These are phyloP conservation scores for Brassica rapa DNA, from an alignment of 345 rosid species.

Conservation along the genomic window DNA sequence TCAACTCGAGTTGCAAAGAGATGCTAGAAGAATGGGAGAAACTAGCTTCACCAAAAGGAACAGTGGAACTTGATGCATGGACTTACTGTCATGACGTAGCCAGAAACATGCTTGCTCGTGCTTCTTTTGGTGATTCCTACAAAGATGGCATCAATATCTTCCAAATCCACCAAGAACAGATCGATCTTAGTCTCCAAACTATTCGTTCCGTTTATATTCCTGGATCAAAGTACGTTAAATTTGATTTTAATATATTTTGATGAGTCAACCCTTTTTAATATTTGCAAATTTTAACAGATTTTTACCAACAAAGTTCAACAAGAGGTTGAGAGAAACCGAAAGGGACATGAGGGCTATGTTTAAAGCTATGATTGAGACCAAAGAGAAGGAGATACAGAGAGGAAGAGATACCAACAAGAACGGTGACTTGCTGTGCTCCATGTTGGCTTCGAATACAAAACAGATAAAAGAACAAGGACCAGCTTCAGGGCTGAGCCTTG, in stretches of 20 bases:
- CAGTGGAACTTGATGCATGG: conserved; percentile 47
- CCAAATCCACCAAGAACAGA: conserved; percentile 44
- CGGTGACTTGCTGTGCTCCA: conserved; percentile 43
- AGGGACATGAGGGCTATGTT: conserved; percentile 44
- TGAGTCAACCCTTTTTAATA: background rate
- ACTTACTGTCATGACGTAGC: conserved; percentile 44
- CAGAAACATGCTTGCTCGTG: conserved; percentile 46
- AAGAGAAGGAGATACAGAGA: conserved; percentile 37
- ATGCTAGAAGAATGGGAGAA: conserved; percentile 52
- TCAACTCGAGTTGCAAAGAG: conserved; percentile 35
- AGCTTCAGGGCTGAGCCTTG: conserved; percentile 33
- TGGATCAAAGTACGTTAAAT: conserved; percentile 36
- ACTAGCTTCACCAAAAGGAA: conserved; percentile 22
- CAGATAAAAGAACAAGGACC: conserved; percentile 37
- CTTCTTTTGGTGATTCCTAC: conserved; percentile 49
- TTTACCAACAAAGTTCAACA: conserved; percentile 50
- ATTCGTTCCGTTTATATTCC: conserved; percentile 41
- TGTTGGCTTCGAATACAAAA: conserved; percentile 38
- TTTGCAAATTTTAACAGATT: conserved; percentile 27
- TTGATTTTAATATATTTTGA: too few relatives aligned
- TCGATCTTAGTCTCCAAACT: conserved; percentile 40
- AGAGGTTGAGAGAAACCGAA: conserved; percentile 44
- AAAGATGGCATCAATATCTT: conserved; percentile 50
- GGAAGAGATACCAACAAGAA: conserved; percentile 35
- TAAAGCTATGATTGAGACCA: conserved; percentile 42